Evolutionary conservation across 805 yeast species (phyloP), one percentile per base, ranked within the genome.

Genomic region (Saturnispora dispora): DNA sequence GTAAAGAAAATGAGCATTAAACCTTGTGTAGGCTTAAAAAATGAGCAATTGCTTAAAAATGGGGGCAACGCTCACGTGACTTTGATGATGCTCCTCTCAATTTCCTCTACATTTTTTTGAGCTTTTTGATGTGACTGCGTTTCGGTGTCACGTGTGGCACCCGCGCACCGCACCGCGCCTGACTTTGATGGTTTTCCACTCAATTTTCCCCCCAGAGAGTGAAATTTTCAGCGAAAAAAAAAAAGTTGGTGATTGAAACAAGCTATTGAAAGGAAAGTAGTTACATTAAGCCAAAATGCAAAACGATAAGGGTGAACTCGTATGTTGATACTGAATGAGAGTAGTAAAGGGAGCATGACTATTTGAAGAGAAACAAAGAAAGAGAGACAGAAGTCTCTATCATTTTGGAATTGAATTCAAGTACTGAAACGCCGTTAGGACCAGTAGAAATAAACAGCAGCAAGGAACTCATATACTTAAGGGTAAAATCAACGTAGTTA

Each of bases 251-350:
- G 41, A 20, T 17, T 18, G 17, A 6, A n/a, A 20, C 22, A 5
- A 37, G 22, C 41, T 18, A 13, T 20, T 37, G 15, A 37, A 20
- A 37, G 41, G 13, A 37, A 25, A 37, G 41, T 37, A 45, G 37
- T 28, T 45, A 45, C 47, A 47, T 28, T 28, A 36, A 45, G 40
- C 42, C 85, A 88, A 77, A 72, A 91, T 91, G 99, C 98, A 91
- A 85, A 91, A 93, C 99, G 98, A 93, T 77, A 89, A 88, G 82
- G 98, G 99, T 78, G 95, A 89, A 83, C 84, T 89, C 79, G 97
- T 88, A 87, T 77, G 96, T 88, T 32, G 32, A 17, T 17, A 13
- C 6, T n/a, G 18, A 10, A 11, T n/a, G 23, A 10, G 27, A 18
- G 27, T 22, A 17, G 20, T 37, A 18, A 20, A 30, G 33, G 33